A percentile compares a stretch with the other conserved stretches of the same genome.
These are phyloP conservation scores for Microbotryomycetes sp. DNA, from an alignment of 1,284 basidiomycete species.

Conservation along the genomic window DNA sequence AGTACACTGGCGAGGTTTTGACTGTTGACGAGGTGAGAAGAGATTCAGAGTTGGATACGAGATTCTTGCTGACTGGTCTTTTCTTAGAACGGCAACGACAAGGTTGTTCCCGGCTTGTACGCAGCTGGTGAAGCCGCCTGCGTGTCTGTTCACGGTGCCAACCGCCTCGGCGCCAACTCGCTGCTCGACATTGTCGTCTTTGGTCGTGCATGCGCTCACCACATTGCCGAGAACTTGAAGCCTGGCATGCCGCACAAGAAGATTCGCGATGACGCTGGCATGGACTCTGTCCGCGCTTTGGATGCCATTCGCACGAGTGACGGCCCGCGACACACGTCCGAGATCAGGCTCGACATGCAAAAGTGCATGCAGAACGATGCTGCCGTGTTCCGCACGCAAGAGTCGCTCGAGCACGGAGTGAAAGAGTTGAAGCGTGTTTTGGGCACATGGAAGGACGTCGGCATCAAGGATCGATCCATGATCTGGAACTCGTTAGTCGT, in stretches of 20 bases:
- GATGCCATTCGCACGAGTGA: conserved; percentile 77
- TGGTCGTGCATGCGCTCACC: conserved; percentile 98
- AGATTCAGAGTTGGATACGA: no score
- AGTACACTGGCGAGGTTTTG: conserved; percentile 95
- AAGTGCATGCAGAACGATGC: conserved; percentile 84
- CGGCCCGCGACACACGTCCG: conserved; percentile 77
- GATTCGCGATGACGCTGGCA: conserved; percentile 80
- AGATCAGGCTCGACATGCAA: conserved; percentile 93
- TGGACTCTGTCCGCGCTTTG: conserved; percentile 77
- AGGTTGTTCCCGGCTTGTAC: conserved; percentile 93
- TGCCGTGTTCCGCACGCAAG: conserved; percentile 65
- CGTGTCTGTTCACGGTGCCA: conserved; percentile 98
- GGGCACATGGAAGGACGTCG: conserved; percentile 79
- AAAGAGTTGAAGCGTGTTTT: conserved; percentile 77
- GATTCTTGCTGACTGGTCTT: neutral
- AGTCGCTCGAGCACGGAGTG: conserved; percentile 86
- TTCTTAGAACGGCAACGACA: conserved; percentile 69
- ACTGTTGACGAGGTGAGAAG: conserved; percentile 67
- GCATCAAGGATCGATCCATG: conserved; percentile 96
- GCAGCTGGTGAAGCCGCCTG: conserved; percentile 98
- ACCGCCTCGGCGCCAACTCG: conserved; percentile 98
- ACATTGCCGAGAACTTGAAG: conserved; percentile 85
- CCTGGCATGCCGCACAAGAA: conserved; percentile 88
- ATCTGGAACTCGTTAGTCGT: conserved; percentile 89
- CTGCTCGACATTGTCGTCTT: conserved; percentile 96